phyloP scores from a whole-genome alignment of 345 rosid species.

The Aquilaria malaccensis region DNA sequence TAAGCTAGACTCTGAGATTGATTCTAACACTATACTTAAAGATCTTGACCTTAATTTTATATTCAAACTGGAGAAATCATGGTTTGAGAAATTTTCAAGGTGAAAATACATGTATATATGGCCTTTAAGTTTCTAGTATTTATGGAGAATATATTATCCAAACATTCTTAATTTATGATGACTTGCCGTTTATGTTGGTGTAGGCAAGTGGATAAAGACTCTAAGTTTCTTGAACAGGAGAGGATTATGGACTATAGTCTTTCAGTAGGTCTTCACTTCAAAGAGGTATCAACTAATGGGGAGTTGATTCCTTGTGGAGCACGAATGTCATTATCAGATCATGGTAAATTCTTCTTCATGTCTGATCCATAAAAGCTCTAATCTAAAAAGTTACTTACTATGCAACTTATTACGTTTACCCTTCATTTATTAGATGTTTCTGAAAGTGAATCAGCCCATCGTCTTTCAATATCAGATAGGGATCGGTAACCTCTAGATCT shows the following conservation, averaged over 20 bases:
- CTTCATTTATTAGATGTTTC: constrained; percentile 20
- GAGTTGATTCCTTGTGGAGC: constrained; percentile 67
- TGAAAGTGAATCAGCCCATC: constrained; percentile 23
- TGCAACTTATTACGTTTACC: background rate
- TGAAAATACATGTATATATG: constrained; percentile 9
- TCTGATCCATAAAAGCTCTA: background rate
- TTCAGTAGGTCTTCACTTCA: constrained; percentile 84
- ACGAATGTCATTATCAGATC: constrained; percentile 31
- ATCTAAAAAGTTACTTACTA: too few species aligned
- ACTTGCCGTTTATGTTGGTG: background rate
- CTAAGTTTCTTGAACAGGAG: constrained; percentile 89
- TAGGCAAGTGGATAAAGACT: constrained; percentile 90
- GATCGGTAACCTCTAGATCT: constrained; percentile 30
- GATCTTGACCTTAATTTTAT: constrained; percentile 87
- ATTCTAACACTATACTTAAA: constrained; percentile 75
- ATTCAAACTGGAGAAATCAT: constrained; percentile 69
- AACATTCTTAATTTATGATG: too few species aligned
- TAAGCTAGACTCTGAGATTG: constrained; percentile 76
- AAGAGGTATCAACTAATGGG: constrained; percentile 54
- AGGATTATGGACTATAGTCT: constrained; percentile 98
- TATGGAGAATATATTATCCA: too few species aligned
- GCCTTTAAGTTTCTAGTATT: background rate
- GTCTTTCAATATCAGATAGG: constrained; percentile 28
- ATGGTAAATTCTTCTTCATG: constrained; percentile 4
- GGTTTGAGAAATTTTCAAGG: constrained; percentile 85